Conservation (phyloP, 495 filamentous ascomycete genomes). For the Neurospora sp. region DNA sequence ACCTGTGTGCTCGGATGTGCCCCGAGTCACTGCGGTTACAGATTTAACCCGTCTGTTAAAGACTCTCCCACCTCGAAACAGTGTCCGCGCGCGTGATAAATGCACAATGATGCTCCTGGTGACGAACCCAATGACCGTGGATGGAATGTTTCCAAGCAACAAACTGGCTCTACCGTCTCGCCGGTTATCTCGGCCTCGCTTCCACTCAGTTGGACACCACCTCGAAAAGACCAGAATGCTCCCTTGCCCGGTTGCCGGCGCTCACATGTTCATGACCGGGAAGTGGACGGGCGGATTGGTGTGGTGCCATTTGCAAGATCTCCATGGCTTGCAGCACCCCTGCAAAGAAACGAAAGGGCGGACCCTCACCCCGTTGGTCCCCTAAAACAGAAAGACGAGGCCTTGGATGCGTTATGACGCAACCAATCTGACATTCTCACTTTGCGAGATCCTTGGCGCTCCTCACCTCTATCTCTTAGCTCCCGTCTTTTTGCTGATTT, state of each 20-base stretch:
- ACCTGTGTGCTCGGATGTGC: not conserved
- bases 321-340: not conserved
- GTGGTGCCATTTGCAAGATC: not conserved
- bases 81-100: not conserved
- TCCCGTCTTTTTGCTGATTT: not conserved
- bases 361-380: not conserved
- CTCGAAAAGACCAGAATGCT: not conserved
- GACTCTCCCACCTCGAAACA: not conserved
- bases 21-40: not conserved
- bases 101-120: not conserved
- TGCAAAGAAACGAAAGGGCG: not conserved
- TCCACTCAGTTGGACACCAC: not conserved
- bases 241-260: not conserved
- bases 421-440: not conserved
- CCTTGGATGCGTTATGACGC: not conserved
- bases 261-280: not conserved
- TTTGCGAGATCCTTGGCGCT: not conserved
- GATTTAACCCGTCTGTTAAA: not conserved
- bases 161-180: not conserved
- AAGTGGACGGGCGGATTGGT: not conserved
- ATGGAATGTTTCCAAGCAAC: not conserved
- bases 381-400: not conserved
- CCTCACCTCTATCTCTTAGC: not conserved
- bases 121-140: not conserved
- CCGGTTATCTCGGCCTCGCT: not conserved